phyloP scores from a whole-genome alignment of 1,284 basidiomycete genomes.

The Melanopsichium pennsylvanicum region DNA sequence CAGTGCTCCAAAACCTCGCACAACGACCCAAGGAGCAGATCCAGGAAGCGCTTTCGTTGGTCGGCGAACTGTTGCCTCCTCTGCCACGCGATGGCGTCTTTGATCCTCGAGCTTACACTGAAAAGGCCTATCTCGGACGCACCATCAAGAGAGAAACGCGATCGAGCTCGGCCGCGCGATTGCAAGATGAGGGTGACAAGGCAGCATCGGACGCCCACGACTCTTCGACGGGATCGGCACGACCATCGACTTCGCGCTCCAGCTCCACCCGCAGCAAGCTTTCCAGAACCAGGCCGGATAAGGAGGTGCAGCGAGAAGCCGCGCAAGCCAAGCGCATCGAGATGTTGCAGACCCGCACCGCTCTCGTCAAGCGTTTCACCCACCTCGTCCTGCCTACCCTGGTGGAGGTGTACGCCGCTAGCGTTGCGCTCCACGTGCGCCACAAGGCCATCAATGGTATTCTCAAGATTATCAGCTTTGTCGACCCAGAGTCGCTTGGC shows the following conservation, averaged over 20 bases:
- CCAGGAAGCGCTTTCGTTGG: slow-evolving; percentile 59
- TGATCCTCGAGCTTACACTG: slow-evolving; percentile 85
- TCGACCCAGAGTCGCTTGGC: slow-evolving; percentile 51
- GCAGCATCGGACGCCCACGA: slow-evolving; percentile 1
- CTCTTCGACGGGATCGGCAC: background rate
- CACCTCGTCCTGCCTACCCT: slow-evolving; percentile 61
- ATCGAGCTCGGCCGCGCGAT: background rate
- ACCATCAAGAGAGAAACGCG: slow-evolving; percentile 18
- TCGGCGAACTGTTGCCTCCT: slow-evolving; percentile 60
- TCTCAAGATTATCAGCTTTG: slow-evolving; percentile 61
- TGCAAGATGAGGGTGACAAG: slow-evolving; percentile 7
- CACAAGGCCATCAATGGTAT: slow-evolving; percentile 57
- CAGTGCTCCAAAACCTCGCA: slow-evolving; percentile 94
- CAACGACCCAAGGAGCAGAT: slow-evolving; percentile 86
- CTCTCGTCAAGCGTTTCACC: slow-evolving; percentile 57
- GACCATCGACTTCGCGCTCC: slow-evolving; percentile 16
- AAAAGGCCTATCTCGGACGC: slow-evolving; percentile 74
- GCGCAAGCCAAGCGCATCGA: slow-evolving; percentile 53
- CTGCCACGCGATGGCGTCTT: slow-evolving; percentile 82
- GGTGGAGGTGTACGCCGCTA: slow-evolving; percentile 62
- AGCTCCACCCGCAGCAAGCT: slow-evolving; percentile 17
- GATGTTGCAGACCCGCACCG: slow-evolving; percentile 50
- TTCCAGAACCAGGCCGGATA: slow-evolving; percentile 38
- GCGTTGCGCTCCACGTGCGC: slow-evolving; percentile 53
- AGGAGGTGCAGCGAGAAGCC: slow-evolving; percentile 48